These are phyloP conservation scores for Venustampulla echinocandica DNA, from an alignment of 495 filamentous ascomycete genomes.

Conservation along the genomic window DNA sequence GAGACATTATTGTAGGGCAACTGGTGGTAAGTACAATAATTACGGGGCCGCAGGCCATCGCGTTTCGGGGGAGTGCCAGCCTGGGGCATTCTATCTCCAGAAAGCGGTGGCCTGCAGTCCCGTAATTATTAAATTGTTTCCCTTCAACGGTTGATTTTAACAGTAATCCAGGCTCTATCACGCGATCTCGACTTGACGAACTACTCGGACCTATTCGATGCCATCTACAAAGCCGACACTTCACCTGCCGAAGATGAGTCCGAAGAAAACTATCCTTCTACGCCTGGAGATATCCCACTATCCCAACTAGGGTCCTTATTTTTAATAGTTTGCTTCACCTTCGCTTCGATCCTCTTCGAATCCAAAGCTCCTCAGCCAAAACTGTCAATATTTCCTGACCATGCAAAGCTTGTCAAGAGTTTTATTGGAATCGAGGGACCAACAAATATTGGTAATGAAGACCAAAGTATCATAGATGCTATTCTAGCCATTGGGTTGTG, in stretches of 20 bases:
- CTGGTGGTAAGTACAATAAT: constrained; percentile 53
- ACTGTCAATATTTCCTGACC: constrained; percentile 56
- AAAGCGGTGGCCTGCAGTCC: no score
- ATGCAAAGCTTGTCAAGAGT: constrained; percentile 47
- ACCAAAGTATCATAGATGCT: constrained; percentile 31
- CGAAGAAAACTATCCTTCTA: constrained; percentile 31
- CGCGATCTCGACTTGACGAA: constrained; percentile 52
- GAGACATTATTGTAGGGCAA: constrained; percentile 67
- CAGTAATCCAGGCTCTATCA: constrained; percentile 70
- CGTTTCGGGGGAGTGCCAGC: constrained; percentile 4
- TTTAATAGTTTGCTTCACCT: constrained; percentile 49
- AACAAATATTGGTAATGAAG: constrained; percentile 26
- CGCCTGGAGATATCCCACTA: constrained; percentile 58
- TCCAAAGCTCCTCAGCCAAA: constrained; percentile 33
- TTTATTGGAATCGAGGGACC: constrained; percentile 47
- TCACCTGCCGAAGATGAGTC: constrained; percentile 13
- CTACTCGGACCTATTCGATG: constrained; percentile 29
- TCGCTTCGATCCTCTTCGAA: constrained; percentile 44
- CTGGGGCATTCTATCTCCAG: constrained; percentile 2
- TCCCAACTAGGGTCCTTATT: constrained; percentile 63
- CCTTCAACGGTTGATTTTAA: no score
- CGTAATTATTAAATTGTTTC: no score
- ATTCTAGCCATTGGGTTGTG: constrained; percentile 43
- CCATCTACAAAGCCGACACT: constrained; percentile 35
- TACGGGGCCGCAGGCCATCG: no score